Conservation (phyloP, 176 grass and related monocot genomes). For the Microstegium vimineum region DNA sequence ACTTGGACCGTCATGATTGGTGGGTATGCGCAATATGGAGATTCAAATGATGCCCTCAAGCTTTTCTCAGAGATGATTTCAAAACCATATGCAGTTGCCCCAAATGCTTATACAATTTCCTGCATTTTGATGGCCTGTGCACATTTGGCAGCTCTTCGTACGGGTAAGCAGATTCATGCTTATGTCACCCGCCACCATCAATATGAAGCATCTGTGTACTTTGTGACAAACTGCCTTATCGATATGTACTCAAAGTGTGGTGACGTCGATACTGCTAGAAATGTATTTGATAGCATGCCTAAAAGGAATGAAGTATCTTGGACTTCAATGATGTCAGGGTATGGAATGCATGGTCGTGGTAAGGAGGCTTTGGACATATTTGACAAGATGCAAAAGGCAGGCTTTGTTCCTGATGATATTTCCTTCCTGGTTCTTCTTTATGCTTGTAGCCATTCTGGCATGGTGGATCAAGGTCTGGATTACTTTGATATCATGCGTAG, state of each 20-base stretch:
- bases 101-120: constrained; percentile 80
- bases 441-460: constrained; percentile 83
- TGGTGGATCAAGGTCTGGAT: constrained; percentile 67
- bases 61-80: constrained; percentile 65
- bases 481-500: constrained; percentile 70
- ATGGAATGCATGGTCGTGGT: constrained; percentile 83
- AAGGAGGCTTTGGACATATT: constrained; percentile 61
- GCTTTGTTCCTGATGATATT: constrained; percentile 68
- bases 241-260: constrained; percentile 92
- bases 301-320: constrained; percentile 72
- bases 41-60: constrained; percentile 64
- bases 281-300: constrained; percentile 64
- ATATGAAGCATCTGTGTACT: constrained; percentile 35
- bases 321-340: constrained; percentile 86
- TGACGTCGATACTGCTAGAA: constrained; percentile 59
- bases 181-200: constrained; percentile 50
- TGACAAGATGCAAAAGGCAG: constrained; percentile 66
- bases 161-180: constrained; percentile 84
- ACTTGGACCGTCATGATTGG: constrained; percentile 97
- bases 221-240: constrained; percentile 76
- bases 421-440: constrained; percentile 85
- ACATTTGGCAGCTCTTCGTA: constrained; percentile 58
- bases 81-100: constrained; percentile 32
- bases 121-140: constrained; percentile 85
- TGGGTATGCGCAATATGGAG: constrained; percentile 75